Base-by-base conservation (phyloP, 2,329 filamentous ascomycete species). In the Fusarium annulatum region DNA sequence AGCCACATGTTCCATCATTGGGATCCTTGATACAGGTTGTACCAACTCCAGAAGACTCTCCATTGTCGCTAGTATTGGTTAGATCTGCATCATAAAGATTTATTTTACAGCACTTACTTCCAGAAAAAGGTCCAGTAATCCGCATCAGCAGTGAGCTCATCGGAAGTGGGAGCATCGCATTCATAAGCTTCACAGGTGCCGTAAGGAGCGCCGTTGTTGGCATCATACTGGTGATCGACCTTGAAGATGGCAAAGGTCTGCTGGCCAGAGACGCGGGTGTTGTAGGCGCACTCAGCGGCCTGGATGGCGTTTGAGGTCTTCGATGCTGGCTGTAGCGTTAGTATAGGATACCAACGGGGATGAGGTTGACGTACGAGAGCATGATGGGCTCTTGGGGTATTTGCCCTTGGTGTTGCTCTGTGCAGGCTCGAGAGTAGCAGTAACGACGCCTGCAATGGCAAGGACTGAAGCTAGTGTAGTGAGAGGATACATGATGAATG, bases 111-210 rank as follows among this genome's bases (percentile, higher is more conserved):
- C 14, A 67, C 74, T 67, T 59, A 77, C 76, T 62, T 69, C 76
- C 76, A 77, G 72, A 76, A 77, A 45, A 77, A 77, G 14, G 76
- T 78, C 76, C 76, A 77, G 70, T 71, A 78, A 42, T 77, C 76
- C 3, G 46, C 38, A n/a, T 77, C 49, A 3, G 62, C 28, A 14
- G 65, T 71, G 42, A 77, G 43, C 41, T 65, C 57, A 7, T 39
- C 45, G 15, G 64, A 62, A 15, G 66, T 67, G 8, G 76, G 76
- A 34, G 76, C 62, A 21, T 62, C 66, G 28, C 76, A 77, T 15
- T 67, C 64, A 34, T 77, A 77, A 10, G 76, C 76, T 46, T 62
- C 43, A 28, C 76, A 77, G 6, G 64, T 76, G 5, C 76, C 76
- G 39, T 77, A 77, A 1, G 76, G 76, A 7, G 76, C 76, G 19